Evolutionary conservation across 2,329 filamentous ascomycete genomes (phyloP).

Genomic region (Calonectria pseudoturangicola): DNA sequence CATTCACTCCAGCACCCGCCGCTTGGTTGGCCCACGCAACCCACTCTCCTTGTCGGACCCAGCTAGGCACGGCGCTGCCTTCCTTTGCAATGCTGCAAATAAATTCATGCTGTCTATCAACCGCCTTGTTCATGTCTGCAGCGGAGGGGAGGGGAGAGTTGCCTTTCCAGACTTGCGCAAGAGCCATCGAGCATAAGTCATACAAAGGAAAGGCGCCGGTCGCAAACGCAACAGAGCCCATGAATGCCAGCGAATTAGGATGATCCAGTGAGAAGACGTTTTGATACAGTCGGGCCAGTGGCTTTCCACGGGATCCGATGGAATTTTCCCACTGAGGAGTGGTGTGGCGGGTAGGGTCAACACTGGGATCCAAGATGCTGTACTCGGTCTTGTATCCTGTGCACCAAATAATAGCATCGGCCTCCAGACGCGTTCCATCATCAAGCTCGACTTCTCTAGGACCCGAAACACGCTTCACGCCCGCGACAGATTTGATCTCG

Average conservation of each 20-base stretch:
- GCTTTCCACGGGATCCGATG: constrained; percentile 54
- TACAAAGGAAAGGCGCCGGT: constrained; percentile 60
- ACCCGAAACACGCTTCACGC: constrained; percentile 52
- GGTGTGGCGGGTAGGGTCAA: constrained; percentile 54
- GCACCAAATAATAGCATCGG: constrained; percentile 59
- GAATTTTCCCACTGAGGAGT: constrained; percentile 49
- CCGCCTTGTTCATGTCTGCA: constrained; percentile 60
- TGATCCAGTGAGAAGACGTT: constrained; percentile 66
- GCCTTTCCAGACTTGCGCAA: constrained; percentile 66
- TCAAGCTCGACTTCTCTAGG: constrained; percentile 54
- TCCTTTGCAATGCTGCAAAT: constrained; percentile 55
- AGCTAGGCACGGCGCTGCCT: constrained; percentile 52
- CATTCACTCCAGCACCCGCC: constrained; percentile 63
- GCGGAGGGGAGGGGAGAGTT: constrained; percentile 60
- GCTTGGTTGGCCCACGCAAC: constrained; percentile 63
- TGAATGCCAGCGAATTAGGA: constrained; percentile 66
- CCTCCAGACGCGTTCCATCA: constrained; percentile 53
- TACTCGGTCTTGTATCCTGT: constrained; percentile 61
- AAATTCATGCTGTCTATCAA: constrained; percentile 59
- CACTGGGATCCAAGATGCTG: constrained; percentile 50
- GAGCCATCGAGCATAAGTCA: constrained; percentile 65
- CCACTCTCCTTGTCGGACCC: constrained; percentile 60
- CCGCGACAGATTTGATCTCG: constrained; percentile 58
- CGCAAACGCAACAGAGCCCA: constrained; percentile 61
- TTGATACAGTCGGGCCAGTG: constrained; percentile 62